Conservation (phyloP, 2,329 filamentous ascomycete genomes). For the Colletotrichum orbiculare region DNA sequence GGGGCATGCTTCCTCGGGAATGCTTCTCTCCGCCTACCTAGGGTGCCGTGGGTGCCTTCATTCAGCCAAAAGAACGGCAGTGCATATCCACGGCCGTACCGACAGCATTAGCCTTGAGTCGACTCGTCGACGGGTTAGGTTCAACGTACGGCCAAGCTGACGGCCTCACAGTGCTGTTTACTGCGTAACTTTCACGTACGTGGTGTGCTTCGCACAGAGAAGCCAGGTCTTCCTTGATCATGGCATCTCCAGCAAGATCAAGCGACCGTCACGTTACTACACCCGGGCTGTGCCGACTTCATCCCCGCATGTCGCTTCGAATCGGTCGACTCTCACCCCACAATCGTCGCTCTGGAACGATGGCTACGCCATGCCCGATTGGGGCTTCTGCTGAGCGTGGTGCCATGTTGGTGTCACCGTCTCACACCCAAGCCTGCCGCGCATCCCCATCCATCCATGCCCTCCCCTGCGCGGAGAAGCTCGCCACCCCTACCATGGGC, state of each 20-base stretch:
- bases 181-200: too few species aligned
- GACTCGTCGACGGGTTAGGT: too few species aligned
- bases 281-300: slow-evolving; percentile 36
- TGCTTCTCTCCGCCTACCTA: background rate
- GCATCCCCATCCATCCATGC: slow-evolving; percentile 18
- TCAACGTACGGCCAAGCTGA: too few species aligned
- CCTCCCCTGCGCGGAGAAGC: slow-evolving; percentile 29
- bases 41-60: background rate
- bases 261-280: slow-evolving; percentile 26
- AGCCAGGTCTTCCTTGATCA: background rate
- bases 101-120: background rate
- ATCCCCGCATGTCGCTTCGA: slow-evolving; percentile 13
- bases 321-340: slow-evolving; percentile 36
- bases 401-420: slow-evolving; percentile 28
- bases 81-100: too few species aligned
- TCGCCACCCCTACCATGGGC: background rate
- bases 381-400: slow-evolving; percentile 29
- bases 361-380: slow-evolving; percentile 32
- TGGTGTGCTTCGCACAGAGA: background rate
- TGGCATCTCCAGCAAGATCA: slow-evolving; percentile 5
- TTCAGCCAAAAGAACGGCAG: background rate
- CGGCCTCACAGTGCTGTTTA: too few species aligned
- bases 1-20: slow-evolving; percentile 13
- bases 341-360: slow-evolving; percentile 35
- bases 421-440: slow-evolving; percentile 28